Base-by-base conservation (phyloP, 148 eudicot species). In the Vaccinium corymbosum region DNA sequence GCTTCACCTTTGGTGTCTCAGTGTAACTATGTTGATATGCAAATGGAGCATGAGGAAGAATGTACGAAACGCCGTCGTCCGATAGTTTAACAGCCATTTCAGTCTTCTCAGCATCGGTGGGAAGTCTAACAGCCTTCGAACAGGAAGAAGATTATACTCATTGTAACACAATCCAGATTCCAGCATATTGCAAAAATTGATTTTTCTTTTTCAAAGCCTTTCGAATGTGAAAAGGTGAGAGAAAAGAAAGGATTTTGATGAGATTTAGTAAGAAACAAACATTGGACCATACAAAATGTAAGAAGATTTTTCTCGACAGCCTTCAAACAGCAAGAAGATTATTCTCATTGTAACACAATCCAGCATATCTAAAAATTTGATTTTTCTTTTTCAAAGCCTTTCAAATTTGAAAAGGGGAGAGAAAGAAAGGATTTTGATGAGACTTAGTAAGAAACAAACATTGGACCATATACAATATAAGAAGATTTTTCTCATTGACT, bases 1-100 rank as follows among this genome's bases (percentile, higher is more conserved):
- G 98, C 90, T 85, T 92, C 81, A 85, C 90, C 83, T 93, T 97
- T 1, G 98, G 98, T 12, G 94, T 93, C 91, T 97, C 98, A 0
- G 99, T 97, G 82, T 97, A 97, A 83, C 97, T 94, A 72, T 97
- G 94, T 93, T 90, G 93, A 84, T 87, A 97, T 89, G 88, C 92
- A 86, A 97, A 97, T 3, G 99, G 99, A 5, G 98, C 98, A 7
- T 94, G 91, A 0, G 95, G 92, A 1, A 94, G 85, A 20, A 91
- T 90, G 79, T 93, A 97, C 0, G 90, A 87, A 46, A 97, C 87
- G 51, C 98, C 99, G 3, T 89, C 88, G 2, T 93, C 97, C 25
- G 90, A 89, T 29, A 95, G 80, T 82, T 82, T 89, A 17, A 95
- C 74, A 61, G 46, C 80, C 1, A 66, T 35, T 1, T 53, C 84